Evolutionary conservation across 139 green algal genomes (phyloP).

Genomic region (Chlorella sorokiniana): DNA sequence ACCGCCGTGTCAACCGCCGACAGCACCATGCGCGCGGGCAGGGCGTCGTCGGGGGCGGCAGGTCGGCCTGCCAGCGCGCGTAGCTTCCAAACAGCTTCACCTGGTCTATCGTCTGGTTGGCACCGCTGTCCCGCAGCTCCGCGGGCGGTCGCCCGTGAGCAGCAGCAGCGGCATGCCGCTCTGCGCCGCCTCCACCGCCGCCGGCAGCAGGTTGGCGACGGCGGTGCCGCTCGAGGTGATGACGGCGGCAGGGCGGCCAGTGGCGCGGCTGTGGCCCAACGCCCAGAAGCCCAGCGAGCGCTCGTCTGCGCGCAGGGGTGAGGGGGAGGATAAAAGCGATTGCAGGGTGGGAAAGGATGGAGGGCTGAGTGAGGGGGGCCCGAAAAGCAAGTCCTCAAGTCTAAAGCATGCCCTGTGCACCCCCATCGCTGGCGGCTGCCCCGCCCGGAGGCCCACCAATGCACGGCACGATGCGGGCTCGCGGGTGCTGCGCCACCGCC

Average conservation of each 20-base stretch:
- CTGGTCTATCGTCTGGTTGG: conserved; percentile 98
- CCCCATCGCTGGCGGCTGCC: background rate
- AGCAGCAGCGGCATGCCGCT: conserved; percentile 87
- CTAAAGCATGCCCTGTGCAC: too few species aligned
- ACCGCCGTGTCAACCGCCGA: conserved; percentile 73
- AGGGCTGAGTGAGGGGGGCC: too few species aligned
- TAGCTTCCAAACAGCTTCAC: conserved; percentile 94
- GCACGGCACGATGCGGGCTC: conserved; percentile 76
- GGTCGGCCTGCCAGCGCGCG: conserved; percentile 77
- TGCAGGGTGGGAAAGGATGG: background rate
- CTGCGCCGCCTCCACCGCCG: conserved; percentile 89
- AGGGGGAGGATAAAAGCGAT: background rate
- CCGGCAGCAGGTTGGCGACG: conserved; percentile 96
- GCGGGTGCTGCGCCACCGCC: conserved; percentile 82
- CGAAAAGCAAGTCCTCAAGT: too few species aligned
- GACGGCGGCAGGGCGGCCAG: conserved; percentile 49
- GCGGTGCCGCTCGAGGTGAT: conserved; percentile 91
- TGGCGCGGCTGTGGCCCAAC: conserved; percentile 76
- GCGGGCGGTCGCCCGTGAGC: conserved; percentile 90
- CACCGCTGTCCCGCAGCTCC: conserved; percentile 89
- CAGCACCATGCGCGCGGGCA: conserved; percentile 70
- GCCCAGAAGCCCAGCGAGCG: conserved; percentile 96
- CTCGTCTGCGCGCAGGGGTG: conserved; percentile 73
- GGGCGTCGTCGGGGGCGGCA: conserved; percentile 67
- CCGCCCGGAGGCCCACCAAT: conserved; percentile 47